Conservation (phyloP, 2,329 filamentous ascomycete species). For the Aspergillus persii region DNA sequence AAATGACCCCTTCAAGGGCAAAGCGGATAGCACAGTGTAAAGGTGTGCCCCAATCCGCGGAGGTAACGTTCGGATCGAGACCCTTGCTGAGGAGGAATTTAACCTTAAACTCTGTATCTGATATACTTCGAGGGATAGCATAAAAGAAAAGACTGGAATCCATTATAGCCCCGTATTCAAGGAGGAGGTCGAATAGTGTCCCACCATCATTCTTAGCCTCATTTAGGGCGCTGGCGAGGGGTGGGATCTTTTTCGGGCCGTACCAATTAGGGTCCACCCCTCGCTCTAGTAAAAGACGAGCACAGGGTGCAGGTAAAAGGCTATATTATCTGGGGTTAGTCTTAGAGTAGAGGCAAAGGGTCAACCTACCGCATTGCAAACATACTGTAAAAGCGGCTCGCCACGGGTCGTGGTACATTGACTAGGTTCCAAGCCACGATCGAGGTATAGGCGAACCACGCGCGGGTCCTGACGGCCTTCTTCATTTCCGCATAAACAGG, state of each 20-base stretch:
- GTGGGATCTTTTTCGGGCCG: neutral
- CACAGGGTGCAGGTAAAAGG: neutral
- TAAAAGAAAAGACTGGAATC: neutral
- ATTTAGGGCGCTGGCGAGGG: neutral
- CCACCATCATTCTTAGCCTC: neutral
- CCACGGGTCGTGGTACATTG: neutral
- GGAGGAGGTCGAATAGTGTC: neutral
- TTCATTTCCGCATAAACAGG: neutral
- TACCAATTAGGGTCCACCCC: neutral
- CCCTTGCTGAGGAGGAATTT: neutral
- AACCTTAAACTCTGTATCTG: neutral
- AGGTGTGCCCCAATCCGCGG: constrained; percentile 9
- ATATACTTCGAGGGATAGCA: neutral
- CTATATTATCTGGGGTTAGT: neutral
- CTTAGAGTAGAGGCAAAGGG: no score
- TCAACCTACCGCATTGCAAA: neutral
- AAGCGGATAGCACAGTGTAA: constrained; percentile 7
- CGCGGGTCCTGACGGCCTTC: neutral
- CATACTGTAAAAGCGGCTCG: neutral
- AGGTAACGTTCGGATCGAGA: constrained; percentile 7
- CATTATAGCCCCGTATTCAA: neutral
- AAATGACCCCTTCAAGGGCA: neutral
- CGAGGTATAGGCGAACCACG: neutral
- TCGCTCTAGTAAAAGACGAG: neutral
- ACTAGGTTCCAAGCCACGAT: neutral